Base-by-base conservation (phyloP, 1,284 basidiomycete genomes). In the Apiotrichum gamsii region DNA sequence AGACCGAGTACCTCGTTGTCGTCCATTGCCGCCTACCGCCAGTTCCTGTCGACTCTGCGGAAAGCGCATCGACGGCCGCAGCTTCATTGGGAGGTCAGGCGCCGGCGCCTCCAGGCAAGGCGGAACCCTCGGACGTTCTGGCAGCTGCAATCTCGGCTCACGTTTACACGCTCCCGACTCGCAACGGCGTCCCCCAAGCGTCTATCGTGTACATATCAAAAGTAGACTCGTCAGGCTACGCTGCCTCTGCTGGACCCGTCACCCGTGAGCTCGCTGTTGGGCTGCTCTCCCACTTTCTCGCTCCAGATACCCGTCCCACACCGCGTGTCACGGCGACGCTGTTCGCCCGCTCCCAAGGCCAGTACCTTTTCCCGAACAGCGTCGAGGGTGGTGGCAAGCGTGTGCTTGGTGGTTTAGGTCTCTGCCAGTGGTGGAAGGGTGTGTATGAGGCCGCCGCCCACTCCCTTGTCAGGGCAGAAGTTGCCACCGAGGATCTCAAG, bases 331-430 rank as follows among this genome's bases (percentile, higher is more conserved):
- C 86, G 78, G 76, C 96, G 8, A 89, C 95, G 59, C 77, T 97
- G 24, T 95, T 98, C 62, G 94, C 94, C 2, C 79, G 91, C 16
- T 82, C 87, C 1, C 93, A 97, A 71, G 76, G 75, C 29, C 91
- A 96, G 65, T 98, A 98, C 67, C 77, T 98, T 24, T 97, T 98
- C 68, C 87, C 93, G 0, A 90, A 91, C 63, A 90, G 87, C n/a
- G 75, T 81, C 4, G 82, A 90, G 21, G 84, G 80, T 57, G 28
- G 60, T 39, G 54, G 49, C 18, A 97, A 97, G 74, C 79, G 76
- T 20, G 83, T 87, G 2, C 72, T 94, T 42, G 79, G 79, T 29
- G 94, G 96, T 61, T 76, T 83, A 21, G 80, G 79, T 56, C 78
- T 98, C 1, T 91, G 90, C 67, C 82, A 77, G 39, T 98, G 94